Evolutionary conservation across 2,329 filamentous ascomycete species (phyloP).

Genomic region (Xylaria sp.): DNA sequence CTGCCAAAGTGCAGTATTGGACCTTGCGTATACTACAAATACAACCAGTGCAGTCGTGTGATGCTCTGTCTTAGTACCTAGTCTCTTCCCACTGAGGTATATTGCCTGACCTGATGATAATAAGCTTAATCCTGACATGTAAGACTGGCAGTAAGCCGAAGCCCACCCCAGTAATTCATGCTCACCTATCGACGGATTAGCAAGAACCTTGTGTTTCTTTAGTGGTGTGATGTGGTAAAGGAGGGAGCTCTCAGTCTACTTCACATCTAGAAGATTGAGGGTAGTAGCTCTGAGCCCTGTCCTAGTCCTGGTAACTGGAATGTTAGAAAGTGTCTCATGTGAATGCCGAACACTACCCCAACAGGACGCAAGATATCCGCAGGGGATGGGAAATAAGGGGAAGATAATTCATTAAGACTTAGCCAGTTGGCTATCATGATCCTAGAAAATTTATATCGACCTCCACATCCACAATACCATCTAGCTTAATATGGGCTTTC

Average conservation of each 20-base stretch:
- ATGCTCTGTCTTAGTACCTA: neutral
- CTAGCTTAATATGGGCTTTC: neutral
- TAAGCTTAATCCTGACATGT: neutral
- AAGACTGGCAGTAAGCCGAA: conserved; percentile 4
- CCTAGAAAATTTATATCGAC: neutral
- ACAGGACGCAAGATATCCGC: neutral
- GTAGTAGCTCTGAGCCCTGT: neutral
- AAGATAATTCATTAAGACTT: neutral
- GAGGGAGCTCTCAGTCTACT: neutral
- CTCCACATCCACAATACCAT: neutral
- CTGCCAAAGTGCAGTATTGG: no score
- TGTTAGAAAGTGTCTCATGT: neutral
- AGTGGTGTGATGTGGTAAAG: neutral
- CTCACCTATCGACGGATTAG: neutral
- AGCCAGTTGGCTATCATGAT: neutral
- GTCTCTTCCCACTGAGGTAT: neutral
- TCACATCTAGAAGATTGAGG: neutral
- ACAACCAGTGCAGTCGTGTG: neutral
- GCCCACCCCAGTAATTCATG: neutral
- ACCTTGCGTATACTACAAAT: neutral
- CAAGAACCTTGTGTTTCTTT: neutral
- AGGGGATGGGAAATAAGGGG: neutral
- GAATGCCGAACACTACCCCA: neutral
- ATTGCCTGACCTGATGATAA: neutral
- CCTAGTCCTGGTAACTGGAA: neutral